Evolutionary conservation across 306 rosid genomes (phyloP), one percentile per base, ranked within the genome.

Genomic region (Quillaja saponaria): DNA sequence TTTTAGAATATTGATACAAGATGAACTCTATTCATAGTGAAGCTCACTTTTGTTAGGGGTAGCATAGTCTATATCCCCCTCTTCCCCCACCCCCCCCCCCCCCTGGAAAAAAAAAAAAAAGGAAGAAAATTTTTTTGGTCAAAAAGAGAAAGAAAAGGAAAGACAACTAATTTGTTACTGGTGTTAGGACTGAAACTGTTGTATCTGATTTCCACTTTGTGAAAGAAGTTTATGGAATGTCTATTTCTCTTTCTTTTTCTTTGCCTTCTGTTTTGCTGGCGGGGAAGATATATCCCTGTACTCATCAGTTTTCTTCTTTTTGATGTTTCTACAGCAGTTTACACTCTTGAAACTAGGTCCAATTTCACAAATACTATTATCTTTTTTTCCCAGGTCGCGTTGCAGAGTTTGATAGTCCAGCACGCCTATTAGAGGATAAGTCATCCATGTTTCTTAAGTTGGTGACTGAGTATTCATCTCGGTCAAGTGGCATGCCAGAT

Each of bases 391-490:
- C 80, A 91, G 97, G 97, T 74, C 84, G 78, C 73, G 84, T 91
- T 33, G 82, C 95, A 37, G 97, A 91, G 78, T 91, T 78, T 58
- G 95, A 88, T 58, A 72, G 88, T 33, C 97, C 97, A 13, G 31
- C 45, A 16, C 81, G 88, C 54, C 80, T 91, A 34, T 74, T 91
- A 60, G 97, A 91, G 72, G 90, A 88, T 40, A 88, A 79, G 72
- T 80, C 97, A 41, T 91, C 95, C 52, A 91, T 91, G 96, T 88
- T 91, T 78, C 76, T 91, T 28, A 91, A 86, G 62, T 69, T 91
- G 86, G 97, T 88, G 38, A 73, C 76, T 0, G 96, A 91, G 66
- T 91, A 91, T 79, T 88, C 97, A 52, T 80, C 87, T 0, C 77
- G 95, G 61, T 87, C 92, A 51, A 83, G 76, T 66, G 89, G 90